Evolutionary conservation across 176 grass and related monocot species (phyloP).

Genomic region (Rhynchospora tenuis): DNA sequence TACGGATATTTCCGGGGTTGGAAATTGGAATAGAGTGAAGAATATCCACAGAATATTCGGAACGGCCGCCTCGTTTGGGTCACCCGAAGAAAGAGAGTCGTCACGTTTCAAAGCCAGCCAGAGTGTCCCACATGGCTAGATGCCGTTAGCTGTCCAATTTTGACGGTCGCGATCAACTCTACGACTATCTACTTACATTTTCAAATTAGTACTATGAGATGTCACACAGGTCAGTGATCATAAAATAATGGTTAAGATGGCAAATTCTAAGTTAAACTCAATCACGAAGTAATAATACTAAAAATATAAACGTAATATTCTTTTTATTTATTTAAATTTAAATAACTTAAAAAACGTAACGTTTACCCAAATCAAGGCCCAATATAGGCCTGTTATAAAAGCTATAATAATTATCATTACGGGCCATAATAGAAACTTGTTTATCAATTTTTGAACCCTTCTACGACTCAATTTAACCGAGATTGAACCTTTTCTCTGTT

Average conservation of each 20-base stretch:
- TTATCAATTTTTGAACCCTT: conserved; percentile 1
- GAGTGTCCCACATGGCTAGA: not conserved
- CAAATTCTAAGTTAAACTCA: not conserved
- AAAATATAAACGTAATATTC: not conserved
- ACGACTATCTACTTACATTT: not conserved
- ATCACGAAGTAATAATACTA: not conserved
- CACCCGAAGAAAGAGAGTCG: not conserved
- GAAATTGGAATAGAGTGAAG: not conserved
- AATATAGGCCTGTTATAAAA: not conserved
- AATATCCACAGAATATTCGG: conserved; percentile 21
- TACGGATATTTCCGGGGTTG: not conserved
- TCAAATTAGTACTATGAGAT: not conserved
- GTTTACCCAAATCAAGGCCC: not conserved
- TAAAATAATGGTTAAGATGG: not conserved
- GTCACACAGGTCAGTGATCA: not conserved
- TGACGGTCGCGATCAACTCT: not conserved
- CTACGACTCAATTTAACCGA: not conserved
- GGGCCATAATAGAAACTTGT: not conserved
- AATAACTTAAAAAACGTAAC: no score
- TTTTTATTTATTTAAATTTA: not conserved
- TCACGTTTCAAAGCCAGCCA: not conserved
- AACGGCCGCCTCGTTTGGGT: not conserved
- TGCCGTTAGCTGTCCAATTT: conserved; percentile 12
- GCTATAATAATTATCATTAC: not conserved
- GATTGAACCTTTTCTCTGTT: not conserved